These are phyloP conservation scores for Globisporangium perplexum DNA, from an alignment of 352 stramenopile genomes.

Conservation along the genomic window DNA sequence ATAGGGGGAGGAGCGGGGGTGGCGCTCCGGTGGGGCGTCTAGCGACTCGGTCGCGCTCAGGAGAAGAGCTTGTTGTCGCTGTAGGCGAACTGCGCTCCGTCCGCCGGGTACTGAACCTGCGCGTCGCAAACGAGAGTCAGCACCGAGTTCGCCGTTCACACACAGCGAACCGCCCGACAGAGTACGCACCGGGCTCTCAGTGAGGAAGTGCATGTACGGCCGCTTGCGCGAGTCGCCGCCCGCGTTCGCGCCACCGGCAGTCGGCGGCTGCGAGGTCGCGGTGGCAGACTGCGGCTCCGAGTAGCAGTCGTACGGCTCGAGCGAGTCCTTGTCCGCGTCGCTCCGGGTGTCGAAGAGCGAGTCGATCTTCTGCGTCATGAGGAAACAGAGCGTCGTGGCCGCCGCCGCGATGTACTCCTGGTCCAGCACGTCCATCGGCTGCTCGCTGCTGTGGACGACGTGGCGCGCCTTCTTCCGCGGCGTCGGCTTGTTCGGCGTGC, in stretches of 20 bases:
- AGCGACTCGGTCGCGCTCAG: conserved; percentile 21
- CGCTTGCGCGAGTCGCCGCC: conserved; percentile 46
- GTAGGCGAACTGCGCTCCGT: conserved; percentile 29
- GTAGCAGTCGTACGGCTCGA: conserved; percentile 80
- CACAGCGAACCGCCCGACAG: neutral
- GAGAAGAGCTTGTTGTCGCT: conserved; percentile 59
- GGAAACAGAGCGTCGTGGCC: conserved; percentile 72
- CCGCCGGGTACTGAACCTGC: conserved; percentile 14
- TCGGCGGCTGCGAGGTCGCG: neutral
- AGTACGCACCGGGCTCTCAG: conserved; percentile 38
- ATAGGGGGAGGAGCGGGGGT: conserved; percentile 24
- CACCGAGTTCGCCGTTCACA: neutral
- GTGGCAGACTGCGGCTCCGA: conserved; percentile 15
- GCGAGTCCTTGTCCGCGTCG: conserved; percentile 39
- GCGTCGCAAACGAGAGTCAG: too few species aligned
- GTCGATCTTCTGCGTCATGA: conserved; percentile 85
- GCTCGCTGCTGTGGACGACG: conserved; percentile 16
- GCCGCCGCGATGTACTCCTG: conserved; percentile 77
- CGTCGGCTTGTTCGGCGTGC: conserved; percentile 8
- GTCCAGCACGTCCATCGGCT: conserved; percentile 47
- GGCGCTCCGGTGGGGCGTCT: conserved; percentile 8
- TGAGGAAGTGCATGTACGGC: conserved; percentile 77
- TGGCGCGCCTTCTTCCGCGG: conserved; percentile 55
- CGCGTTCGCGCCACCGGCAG: neutral
- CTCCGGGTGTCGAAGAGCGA: conserved; percentile 60